phyloP scores from a whole-genome alignment of 495 filamentous ascomycete species.

The Aspergillus nidulans region DNA sequence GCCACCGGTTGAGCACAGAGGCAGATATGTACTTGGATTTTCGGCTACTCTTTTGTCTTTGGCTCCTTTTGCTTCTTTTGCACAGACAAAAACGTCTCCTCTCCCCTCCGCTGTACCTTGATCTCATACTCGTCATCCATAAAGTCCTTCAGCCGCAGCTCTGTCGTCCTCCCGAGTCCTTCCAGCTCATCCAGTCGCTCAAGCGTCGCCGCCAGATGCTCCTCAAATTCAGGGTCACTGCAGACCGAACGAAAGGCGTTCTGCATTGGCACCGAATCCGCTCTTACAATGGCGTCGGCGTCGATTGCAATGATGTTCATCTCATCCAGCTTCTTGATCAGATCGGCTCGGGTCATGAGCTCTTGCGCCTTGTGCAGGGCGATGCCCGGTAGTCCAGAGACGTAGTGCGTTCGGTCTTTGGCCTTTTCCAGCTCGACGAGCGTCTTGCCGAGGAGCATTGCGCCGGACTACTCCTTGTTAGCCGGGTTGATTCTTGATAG shows the following conservation, averaged over 20 bases:
- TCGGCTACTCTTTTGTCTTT: not conserved
- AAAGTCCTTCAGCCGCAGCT: conserved; percentile 85
- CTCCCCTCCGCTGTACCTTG: not conserved
- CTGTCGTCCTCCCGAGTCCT: conserved; percentile 83
- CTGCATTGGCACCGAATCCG: conserved; percentile 95
- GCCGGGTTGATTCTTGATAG: not conserved
- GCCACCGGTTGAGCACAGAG: too few relatives aligned
- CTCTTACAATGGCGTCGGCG: conserved; percentile 78
- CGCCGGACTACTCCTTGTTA: conserved; percentile 57
- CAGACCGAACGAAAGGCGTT: conserved; percentile 83
- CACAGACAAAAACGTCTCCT: not conserved
- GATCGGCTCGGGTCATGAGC: conserved; percentile 93
- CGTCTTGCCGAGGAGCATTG: conserved; percentile 90
- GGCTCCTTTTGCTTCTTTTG: not conserved
- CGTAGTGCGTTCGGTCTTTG: conserved; percentile 56
- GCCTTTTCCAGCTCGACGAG: conserved; percentile 71
- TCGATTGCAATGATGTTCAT: conserved; percentile 96
- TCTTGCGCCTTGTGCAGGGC: conserved; percentile 82
- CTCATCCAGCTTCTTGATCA: conserved; percentile 86
- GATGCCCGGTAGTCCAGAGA: conserved; percentile 76
- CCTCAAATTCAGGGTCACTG: conserved; percentile 62
- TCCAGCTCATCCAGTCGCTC: conserved; percentile 84
- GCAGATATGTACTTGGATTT: not conserved
- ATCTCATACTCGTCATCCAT: conserved; percentile 82
- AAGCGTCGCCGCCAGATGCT: conserved; percentile 76